These are phyloP conservation scores for Claviceps citrina DNA, from an alignment of 2,329 filamentous ascomycete genomes.

Conservation along the genomic window DNA sequence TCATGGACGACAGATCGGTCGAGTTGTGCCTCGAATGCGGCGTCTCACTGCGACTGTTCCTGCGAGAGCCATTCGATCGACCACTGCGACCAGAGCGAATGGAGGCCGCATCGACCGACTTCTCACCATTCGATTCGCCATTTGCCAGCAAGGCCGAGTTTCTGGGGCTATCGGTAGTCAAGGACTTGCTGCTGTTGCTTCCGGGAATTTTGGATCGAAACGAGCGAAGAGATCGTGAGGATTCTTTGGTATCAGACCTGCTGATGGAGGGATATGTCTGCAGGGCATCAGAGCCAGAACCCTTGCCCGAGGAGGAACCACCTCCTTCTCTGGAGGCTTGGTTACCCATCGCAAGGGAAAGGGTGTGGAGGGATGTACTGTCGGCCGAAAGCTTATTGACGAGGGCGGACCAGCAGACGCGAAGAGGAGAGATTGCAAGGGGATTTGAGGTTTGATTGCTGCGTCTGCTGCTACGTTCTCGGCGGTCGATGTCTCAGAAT, in stretches of 20 bases:
- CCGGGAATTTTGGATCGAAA: slow-evolving; percentile 83
- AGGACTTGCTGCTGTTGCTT: slow-evolving; percentile 27
- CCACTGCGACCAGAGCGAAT: slow-evolving; percentile 54
- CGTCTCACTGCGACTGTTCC: slow-evolving; percentile 29
- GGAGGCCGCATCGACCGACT: slow-evolving; percentile 54
- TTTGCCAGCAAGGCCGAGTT: slow-evolving; percentile 54
- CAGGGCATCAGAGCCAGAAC: slow-evolving; percentile 35
- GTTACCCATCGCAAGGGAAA: slow-evolving; percentile 52
- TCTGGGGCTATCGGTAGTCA: slow-evolving; percentile 64
- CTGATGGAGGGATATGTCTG: slow-evolving; percentile 85
- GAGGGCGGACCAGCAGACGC: slow-evolving; percentile 5
- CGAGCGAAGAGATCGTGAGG: slow-evolving; percentile 68
- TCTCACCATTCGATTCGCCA: slow-evolving; percentile 43
- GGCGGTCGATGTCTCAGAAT: slow-evolving; percentile 14
- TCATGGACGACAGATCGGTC: slow-evolving; percentile 23
- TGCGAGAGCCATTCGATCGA: slow-evolving; percentile 30
- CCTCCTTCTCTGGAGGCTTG: slow-evolving; percentile 50
- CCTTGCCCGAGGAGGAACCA: slow-evolving; percentile 31
- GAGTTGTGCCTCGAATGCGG: slow-evolving; percentile 26
- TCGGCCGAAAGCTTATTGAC: slow-evolving; percentile 1
- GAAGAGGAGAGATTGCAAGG: slow-evolving; percentile 6
- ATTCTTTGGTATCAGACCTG: slow-evolving; percentile 86
- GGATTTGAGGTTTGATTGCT: neutral
- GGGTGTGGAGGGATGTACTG: slow-evolving; percentile 7
- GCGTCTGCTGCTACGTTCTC: slow-evolving; percentile 3